Evolutionary conservation across 805 yeast genomes (phyloP), one percentile per base, ranked within the genome.

Genomic region (Candida sakaeoensis): DNA sequence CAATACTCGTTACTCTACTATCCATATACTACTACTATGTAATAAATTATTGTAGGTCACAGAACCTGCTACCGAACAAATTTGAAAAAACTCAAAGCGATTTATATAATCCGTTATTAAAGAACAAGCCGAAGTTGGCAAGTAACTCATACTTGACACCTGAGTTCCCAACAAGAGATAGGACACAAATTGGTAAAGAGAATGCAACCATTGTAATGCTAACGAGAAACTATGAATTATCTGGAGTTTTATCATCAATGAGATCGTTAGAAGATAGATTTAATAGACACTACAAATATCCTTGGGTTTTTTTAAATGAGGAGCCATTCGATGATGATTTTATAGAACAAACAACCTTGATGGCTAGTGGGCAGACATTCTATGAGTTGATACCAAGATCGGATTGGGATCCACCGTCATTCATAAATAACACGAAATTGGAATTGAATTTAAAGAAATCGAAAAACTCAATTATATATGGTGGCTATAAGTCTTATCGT

Each of bases 151-250:
- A 63, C 41, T 27, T 59, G 13, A 42, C 46, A 15, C 36, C 44
- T 33, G 26, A 35, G n/a, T 39, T 41, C 26, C 60, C 65, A 3
- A 32, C 33, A 12, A 50, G 62, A 30, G 68, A 71, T 41, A 52
- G 65, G 37, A 37, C 45, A 14, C 68, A 65, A 41, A 42, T 63
- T 30, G 82, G 86, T 1, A 55, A 46, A 14, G 95, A 86, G 53
- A 89, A 88, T 57, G 97, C 97, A 3, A 83, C 95, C 0, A 58
- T 90, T 19, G 73, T 90, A 40, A 89, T 90, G 95, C 74, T 90
- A 19, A 95, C 85, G 28, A 68, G 97, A 40, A 89, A 89, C 57
- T 70, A 74, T 64, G 97, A 89, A 58, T 60, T 89, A 8, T 69
- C 73, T 8, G 89, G 83, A 1, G 95, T 93, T 0, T 59, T 89